A percentile compares a stretch with the other conserved stretches of the same genome.
Conservation (phyloP, 129 eudicot genomes). For the Glebionis coronaria region DNA sequence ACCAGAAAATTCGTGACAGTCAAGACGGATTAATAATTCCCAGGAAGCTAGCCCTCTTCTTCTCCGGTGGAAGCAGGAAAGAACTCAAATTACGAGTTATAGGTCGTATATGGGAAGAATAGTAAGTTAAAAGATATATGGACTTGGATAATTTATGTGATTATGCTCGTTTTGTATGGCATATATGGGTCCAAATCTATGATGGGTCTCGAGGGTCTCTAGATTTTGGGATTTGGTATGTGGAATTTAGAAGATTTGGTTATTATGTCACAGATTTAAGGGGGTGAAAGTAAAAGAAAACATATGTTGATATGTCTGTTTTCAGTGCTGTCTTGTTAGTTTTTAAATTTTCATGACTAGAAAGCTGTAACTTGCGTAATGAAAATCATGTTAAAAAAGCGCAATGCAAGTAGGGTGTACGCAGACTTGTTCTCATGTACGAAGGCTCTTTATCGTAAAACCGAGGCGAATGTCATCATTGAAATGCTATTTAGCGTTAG, state of each 20-base stretch:
- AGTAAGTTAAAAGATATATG: conserved; percentile 21
- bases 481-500: too few relatives aligned
- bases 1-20: conserved; percentile 38
- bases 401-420: neutral
- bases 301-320: neutral
- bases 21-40: conserved; percentile 42
- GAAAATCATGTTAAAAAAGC: neutral
- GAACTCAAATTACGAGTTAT: conserved; percentile 43
- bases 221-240: conserved; percentile 14
- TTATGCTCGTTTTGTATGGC: conserved; percentile 16
- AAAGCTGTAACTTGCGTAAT: neutral
- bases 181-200: conserved; percentile 19
- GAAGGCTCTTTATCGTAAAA: too few relatives aligned
- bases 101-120: conserved; percentile 47
- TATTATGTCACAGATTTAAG: conserved; percentile 5
- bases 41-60: conserved; percentile 38
- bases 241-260: neutral
- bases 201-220: conserved; percentile 21
- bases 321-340: neutral
- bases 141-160: neutral
- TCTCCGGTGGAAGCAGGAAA: conserved; percentile 49
- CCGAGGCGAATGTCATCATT: too few relatives aligned
- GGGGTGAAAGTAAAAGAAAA: conserved; percentile 16
- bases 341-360: neutral
- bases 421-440: neutral